A percentile compares a stretch with the other conserved stretches of the same genome.
Conservation (phyloP, 2,329 filamentous ascomycete species). For the Clonostachys sp. region DNA sequence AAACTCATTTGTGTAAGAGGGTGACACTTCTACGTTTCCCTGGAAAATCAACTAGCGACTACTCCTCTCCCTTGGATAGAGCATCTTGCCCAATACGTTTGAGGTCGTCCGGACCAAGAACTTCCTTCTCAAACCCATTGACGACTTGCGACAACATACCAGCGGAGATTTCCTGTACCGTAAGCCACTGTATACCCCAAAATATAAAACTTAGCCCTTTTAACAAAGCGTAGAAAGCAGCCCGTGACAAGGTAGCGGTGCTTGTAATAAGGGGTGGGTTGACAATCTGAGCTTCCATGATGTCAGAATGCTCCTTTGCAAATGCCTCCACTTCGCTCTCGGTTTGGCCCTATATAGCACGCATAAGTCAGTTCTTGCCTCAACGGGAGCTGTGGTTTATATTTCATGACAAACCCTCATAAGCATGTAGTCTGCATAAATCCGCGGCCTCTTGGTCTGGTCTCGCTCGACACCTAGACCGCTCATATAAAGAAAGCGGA, state of each 20-base stretch:
- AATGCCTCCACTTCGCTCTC: constrained; percentile 36
- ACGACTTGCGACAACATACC: constrained; percentile 37
- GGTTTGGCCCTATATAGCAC: constrained; percentile 32
- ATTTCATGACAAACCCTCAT: constrained; percentile 32
- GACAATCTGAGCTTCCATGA: constrained; percentile 29
- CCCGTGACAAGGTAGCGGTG: neutral
- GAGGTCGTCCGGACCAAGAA: constrained; percentile 35
- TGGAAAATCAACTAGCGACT: too few relatives aligned
- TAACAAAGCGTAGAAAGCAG: neutral
- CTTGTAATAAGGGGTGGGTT: constrained; percentile 36
- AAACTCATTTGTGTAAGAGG: too few relatives aligned
- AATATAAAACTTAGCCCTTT: constrained; percentile 18
- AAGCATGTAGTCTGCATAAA: constrained; percentile 29
- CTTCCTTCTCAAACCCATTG: constrained; percentile 40
- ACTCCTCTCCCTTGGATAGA: too few relatives aligned
- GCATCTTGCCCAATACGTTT: neutral
- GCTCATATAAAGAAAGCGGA: constrained; percentile 40
- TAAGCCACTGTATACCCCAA: constrained; percentile 11
- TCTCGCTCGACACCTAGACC: constrained; percentile 30
- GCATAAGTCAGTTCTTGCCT: constrained; percentile 13
- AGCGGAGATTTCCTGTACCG: constrained; percentile 28
- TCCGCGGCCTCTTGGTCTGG: constrained; percentile 24
- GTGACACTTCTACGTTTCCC: too few relatives aligned
- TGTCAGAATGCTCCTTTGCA: constrained; percentile 26
- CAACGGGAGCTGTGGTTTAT: constrained; percentile 37